Evolutionary conservation across 208 protist genomes (phyloP), one percentile per base, ranked within the genome.

Genomic region (Sergeia podlipaevii): DNA sequence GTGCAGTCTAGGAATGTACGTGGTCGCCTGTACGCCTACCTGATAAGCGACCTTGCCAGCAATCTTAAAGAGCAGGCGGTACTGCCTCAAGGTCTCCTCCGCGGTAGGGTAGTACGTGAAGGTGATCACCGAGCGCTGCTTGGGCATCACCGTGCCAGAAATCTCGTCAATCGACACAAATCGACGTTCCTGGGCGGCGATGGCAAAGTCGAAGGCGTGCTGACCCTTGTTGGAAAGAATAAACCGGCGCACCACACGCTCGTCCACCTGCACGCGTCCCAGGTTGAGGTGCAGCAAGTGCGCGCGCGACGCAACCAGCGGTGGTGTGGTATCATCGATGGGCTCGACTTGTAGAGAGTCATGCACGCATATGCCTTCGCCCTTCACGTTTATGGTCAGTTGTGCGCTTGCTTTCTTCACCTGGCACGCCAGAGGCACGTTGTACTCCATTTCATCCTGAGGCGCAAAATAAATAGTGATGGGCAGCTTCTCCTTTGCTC

Each of bases 301-400:
- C 7, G 63, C 71, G 13, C 59, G 60, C 28, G 58, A 44, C 30
- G 81, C 68, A 8, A 18, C 33, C 1, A 62, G 6, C 33, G 13
- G 50, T 24, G 50, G 59, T 28, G 66, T 54, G 39, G 60, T 36
- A 15, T 63, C 78, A 17, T 79, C 74, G 24, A 52, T 43, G 33
- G 63, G 36, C 64, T 92, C 84, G 34, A 98, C 58, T 1, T 66
- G 37, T 4, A 99, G 48, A 13, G 65, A 34, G 24, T 97, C 88
- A 69, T 98, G 93, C 48, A 97, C 85, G 49, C 60, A 64, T 50
- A 97, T 89, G 18, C 96, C 97, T 42, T 98, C 89, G 37, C 97
- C 97, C 74, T 99, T 98, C 24, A 98, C 82, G 80, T 98, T 98
- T 60, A 98, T 83, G 11, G 79, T 92, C 28, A 99, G 71, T 24